Evolutionary conservation across 768 basidiomycete genomes (phyloP).

Genomic region (Boletus eberwhitei): DNA sequence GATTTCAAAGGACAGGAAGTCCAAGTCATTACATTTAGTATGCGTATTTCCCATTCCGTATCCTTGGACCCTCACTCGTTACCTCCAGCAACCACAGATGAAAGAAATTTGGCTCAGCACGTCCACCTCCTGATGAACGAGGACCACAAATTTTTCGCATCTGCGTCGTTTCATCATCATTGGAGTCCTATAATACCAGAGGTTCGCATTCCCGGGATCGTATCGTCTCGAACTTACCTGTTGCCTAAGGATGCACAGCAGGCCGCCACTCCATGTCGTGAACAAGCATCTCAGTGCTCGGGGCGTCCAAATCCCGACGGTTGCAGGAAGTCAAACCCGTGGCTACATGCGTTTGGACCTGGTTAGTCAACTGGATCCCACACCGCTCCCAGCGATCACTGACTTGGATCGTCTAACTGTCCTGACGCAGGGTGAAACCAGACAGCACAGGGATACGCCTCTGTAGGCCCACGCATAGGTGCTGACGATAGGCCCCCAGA

Average conservation of each 20-base stretch:
- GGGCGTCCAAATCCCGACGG: conserved; percentile 1
- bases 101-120: neutral
- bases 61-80: neutral
- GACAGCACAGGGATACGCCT: conserved; percentile 4
- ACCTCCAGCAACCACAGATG: too few species aligned
- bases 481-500: neutral
- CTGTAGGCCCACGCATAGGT: neutral
- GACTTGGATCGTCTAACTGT: neutral
- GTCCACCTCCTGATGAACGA: too few species aligned
- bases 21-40: conserved; percentile 2
- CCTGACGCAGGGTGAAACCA: conserved; percentile 9
- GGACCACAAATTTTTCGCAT: neutral
- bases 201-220: too few species aligned
- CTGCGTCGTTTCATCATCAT: conserved; percentile 10
- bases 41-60: neutral
- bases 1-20: conserved; percentile 13
- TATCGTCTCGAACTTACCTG: too few species aligned
- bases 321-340: conserved; percentile 8
- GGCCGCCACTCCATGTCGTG: conserved; percentile 1
- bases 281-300: conserved; percentile 14
- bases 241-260: too few species aligned
- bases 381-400: neutral
- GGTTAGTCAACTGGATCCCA: neutral
- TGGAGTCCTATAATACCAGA: too few species aligned
- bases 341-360: conserved; percentile 15